A percentile compares a stretch with the other conserved stretches of the same genome.
phyloP scores from a whole-genome alignment of 257 asterid genomes.

The Ocimum tenuiflorum region DNA sequence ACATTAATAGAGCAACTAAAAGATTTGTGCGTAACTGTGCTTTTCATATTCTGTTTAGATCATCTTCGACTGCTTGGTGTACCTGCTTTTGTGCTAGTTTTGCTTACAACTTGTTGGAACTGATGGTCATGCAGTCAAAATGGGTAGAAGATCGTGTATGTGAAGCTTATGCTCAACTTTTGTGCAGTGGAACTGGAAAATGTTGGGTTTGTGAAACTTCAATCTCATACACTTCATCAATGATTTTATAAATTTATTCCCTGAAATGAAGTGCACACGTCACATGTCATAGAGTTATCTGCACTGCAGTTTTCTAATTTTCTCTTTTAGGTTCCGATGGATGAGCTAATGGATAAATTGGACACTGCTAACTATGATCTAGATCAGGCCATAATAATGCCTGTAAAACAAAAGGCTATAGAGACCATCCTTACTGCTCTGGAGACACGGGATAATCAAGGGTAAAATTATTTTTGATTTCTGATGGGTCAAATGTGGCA shows the following conservation, averaged over 20 bases:
- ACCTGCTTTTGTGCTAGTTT: background rate
- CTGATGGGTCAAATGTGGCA: background rate
- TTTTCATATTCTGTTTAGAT: conserved; percentile 14
- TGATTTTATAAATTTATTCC: background rate
- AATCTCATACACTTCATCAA: conserved; percentile 10
- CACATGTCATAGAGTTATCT: background rate
- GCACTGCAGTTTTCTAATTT: background rate
- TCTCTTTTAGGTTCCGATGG: conserved; percentile 46
- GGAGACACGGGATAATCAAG: conserved; percentile 46
- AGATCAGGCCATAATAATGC: conserved; percentile 37
- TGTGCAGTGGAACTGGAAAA: conserved; percentile 63
- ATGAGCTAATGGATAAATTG: conserved; percentile 44
- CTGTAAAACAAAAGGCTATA: conserved; percentile 57
- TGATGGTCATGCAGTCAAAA: conserved; percentile 57
- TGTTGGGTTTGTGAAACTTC: conserved; percentile 56
- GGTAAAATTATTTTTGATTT: conserved; percentile 35
- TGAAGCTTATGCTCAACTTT: conserved; percentile 55
- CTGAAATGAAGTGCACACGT: conserved; percentile 3
- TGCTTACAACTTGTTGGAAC: conserved; percentile 18
- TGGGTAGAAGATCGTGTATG: conserved; percentile 53
- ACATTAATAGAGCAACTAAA: conserved; percentile 49
- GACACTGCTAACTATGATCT: conserved; percentile 35
- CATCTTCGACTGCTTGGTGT: background rate
- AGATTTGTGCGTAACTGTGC: conserved; percentile 40
- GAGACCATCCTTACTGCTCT: conserved; percentile 36